A percentile compares a stretch with the other conserved stretches of the same genome.
Evolutionary conservation across 2,329 filamentous ascomycete species (phyloP).

Genomic region (Ophiostoma angusticollis): DNA sequence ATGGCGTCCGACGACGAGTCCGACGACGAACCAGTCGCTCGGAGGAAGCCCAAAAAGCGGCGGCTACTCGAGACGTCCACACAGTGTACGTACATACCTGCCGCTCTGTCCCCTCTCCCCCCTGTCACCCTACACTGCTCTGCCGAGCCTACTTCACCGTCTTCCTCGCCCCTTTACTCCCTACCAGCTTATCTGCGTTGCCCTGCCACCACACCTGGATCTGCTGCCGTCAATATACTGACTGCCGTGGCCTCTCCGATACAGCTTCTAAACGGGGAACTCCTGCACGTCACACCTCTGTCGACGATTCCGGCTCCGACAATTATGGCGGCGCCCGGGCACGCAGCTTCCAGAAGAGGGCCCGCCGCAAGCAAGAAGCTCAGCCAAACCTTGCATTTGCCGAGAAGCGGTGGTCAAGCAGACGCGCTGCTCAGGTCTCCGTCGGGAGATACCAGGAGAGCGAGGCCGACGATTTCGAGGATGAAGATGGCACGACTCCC

Average conservation of each 20-base stretch:
- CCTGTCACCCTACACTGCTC: no score
- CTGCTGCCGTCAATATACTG: background rate
- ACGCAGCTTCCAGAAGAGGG: slow-evolving; percentile 60
- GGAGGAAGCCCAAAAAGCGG: slow-evolving; percentile 54
- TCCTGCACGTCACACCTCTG: slow-evolving; percentile 39
- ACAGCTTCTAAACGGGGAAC: slow-evolving; percentile 49
- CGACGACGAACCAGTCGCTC: slow-evolving; percentile 39
- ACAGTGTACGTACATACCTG: slow-evolving; percentile 14
- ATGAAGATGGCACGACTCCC: slow-evolving; percentile 53
- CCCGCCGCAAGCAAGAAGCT: slow-evolving; percentile 58
- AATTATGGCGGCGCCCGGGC: slow-evolving; percentile 67
- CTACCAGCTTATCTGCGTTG: no score
- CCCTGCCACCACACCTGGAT: background rate
- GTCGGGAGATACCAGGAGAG: slow-evolving; percentile 53
- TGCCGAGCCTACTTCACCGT: no score
- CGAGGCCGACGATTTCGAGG: slow-evolving; percentile 50
- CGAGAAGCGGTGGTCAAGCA: slow-evolving; percentile 85
- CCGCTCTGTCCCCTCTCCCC: background rate
- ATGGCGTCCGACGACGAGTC: slow-evolving; percentile 28
- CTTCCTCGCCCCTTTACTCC: no score
- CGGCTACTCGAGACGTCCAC: slow-evolving; percentile 31
- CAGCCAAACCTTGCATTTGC: slow-evolving; percentile 53
- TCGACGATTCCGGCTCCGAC: slow-evolving; percentile 55
- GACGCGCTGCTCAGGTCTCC: slow-evolving; percentile 63
- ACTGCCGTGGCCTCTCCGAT: background rate